Base-by-base conservation (phyloP, 2,329 filamentous ascomycete species). In the Thyridium curvatum region DNA sequence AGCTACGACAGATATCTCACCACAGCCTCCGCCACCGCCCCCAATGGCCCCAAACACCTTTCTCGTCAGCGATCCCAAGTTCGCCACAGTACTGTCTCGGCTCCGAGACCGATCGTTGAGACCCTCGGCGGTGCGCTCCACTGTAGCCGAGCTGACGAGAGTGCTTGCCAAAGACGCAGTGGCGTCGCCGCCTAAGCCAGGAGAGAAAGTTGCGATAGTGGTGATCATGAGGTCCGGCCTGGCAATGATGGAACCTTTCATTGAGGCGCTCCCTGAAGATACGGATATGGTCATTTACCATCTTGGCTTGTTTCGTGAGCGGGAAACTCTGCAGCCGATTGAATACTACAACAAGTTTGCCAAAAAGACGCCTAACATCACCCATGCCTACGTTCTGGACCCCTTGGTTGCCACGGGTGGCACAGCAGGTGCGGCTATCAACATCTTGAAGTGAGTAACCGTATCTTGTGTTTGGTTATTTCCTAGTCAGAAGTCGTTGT, bases 341-440 rank as follows among this genome's bases (percentile, higher is more conserved):
- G 79, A 82, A 59, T 83, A 84, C 67, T 84, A 84, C 66, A 83
- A 83, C 61, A 82, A 82, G 55, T 68, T 83, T 26, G 77, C 78
- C 18, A 44, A 37, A 12, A 50, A 43, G 32, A 37, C 38, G 8
- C 37, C 46, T 13, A 44, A 38, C 2, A 45, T 49, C 15, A 77
- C 71, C 56, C 71, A 72, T 52, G 81, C 80, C 8, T 78, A 84
- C 45, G 62, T 85, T 13, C 64, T 83, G 9, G 81, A 85, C 49
- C 81, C 81, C 0, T 67, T 84, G 39, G 78, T 84, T 44, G 81
- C 81, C 0, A 84, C 81, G 1, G 81, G 81, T n/a, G 77, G 74
- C 0, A 85, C 81, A 0, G 71, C 75, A 2, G 72, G 71, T 35
- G 79, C 80, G 0, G 80, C 79, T 0, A 83, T 84, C 44, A 77